These are phyloP conservation scores for Silene vulgaris DNA, from an alignment of 179 eudicot genomes.

Conservation along the genomic window DNA sequence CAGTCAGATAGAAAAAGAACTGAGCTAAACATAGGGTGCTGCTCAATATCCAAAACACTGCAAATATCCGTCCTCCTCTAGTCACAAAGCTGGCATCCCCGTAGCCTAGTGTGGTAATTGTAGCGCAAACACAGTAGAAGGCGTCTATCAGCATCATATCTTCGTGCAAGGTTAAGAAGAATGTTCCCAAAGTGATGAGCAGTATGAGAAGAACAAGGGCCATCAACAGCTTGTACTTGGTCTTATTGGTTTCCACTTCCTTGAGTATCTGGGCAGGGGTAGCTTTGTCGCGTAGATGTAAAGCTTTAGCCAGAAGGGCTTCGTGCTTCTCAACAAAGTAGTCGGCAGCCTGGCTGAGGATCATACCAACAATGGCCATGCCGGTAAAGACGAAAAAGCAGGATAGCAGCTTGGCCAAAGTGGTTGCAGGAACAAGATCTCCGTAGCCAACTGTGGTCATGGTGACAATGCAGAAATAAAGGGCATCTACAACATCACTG, in stretches of 20 bases:
- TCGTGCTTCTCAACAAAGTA: constrained; percentile 77
- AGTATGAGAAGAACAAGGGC: constrained; percentile 30
- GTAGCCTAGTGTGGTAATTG: constrained; percentile 75
- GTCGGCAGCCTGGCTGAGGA: constrained; percentile 64
- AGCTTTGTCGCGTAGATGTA: constrained; percentile 39
- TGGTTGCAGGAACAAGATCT: constrained; percentile 69
- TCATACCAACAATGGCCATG: constrained; percentile 60
- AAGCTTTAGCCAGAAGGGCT: constrained; percentile 42
- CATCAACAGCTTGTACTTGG: constrained; percentile 51
- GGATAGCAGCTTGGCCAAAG: constrained; percentile 56
- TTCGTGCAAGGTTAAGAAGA: constrained; percentile 53
- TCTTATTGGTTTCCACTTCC: constrained; percentile 53
- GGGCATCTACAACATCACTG: constrained; percentile 59
- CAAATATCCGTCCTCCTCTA: constrained; percentile 59
- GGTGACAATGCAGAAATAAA: constrained; percentile 82
- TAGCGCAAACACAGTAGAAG: constrained; percentile 77
- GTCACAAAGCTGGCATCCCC: constrained; percentile 85
- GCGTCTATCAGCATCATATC: constrained; percentile 55
- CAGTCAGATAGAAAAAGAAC: constrained; percentile 65
- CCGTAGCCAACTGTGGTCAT: constrained; percentile 95
- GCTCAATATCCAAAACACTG: constrained; percentile 69
- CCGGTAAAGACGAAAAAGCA: constrained; percentile 75
- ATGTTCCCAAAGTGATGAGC: constrained; percentile 48
- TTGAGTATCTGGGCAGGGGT: constrained; percentile 37
- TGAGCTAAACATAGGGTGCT: constrained; percentile 73